Percentiles rank a stretch among this genome's conserved stretches.
Conservation (phyloP, 768 basidiomycete genomes). For the Gymnopilus dilepis region DNA sequence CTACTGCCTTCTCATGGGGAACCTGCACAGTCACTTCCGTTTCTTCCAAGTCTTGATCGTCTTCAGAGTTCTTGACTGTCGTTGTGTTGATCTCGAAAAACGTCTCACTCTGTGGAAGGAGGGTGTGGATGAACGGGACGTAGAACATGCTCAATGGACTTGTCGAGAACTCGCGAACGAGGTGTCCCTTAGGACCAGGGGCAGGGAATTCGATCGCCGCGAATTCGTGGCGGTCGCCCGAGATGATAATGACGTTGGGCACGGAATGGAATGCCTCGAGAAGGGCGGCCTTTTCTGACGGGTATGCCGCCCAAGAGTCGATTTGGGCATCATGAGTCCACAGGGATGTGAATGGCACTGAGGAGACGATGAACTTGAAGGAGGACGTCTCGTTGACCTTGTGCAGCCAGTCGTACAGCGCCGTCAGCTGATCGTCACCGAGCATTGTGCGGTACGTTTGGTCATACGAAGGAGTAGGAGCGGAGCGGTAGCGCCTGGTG, state of each 20-base stretch:
- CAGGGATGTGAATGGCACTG: slow-evolving; percentile 76
- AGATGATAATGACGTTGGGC: slow-evolving; percentile 72
- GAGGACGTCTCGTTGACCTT: slow-evolving; percentile 71
- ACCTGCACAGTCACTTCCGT: slow-evolving; percentile 31
- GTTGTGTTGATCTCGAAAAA: slow-evolving; percentile 39
- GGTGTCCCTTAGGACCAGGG: slow-evolving; percentile 38
- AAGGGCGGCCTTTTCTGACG: slow-evolving; percentile 60
- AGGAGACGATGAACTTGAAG: slow-evolving; percentile 79
- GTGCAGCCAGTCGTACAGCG: slow-evolving; percentile 66
- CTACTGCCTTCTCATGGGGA: slow-evolving; percentile 57
- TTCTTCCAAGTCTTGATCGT: slow-evolving; percentile 25
- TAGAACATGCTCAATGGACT: slow-evolving; percentile 75
- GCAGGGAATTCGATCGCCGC: slow-evolving; percentile 68
- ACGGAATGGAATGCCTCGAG: slow-evolving; percentile 64
- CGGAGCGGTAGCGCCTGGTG: slow-evolving; percentile 63
- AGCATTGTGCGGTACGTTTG: slow-evolving; percentile 65
- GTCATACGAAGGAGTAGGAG: slow-evolving; percentile 38
- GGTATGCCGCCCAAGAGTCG: slow-evolving; percentile 77
- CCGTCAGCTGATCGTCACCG: slow-evolving; percentile 65
- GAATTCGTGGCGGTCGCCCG: slow-evolving; percentile 83
- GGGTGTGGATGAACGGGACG: slow-evolving; percentile 62
- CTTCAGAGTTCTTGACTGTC: slow-evolving; percentile 23
- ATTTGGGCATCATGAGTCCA: slow-evolving; percentile 65
- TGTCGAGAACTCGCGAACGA: slow-evolving; percentile 69
- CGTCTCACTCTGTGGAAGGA: slow-evolving; percentile 49